Conservation (phyloP, 2,329 filamentous ascomycete genomes). For the Sporothrix brunneoviolacea region DNA sequence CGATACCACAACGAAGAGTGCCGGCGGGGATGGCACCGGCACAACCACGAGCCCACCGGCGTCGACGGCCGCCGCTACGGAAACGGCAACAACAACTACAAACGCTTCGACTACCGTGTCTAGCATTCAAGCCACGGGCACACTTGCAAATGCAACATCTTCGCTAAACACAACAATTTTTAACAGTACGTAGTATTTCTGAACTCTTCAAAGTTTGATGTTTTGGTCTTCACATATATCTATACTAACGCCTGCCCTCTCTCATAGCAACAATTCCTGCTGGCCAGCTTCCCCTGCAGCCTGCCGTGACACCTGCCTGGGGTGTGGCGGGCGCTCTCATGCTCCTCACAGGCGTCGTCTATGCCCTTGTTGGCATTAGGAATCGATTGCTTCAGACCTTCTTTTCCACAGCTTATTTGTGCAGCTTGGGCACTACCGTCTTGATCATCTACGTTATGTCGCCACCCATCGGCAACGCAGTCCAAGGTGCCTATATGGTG, state of each 20-base stretch:
- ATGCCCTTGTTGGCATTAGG: conserved; percentile 75
- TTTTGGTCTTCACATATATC: conserved; percentile 20
- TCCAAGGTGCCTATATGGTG: conserved; percentile 83
- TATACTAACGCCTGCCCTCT: neutral
- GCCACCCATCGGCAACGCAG: conserved; percentile 62
- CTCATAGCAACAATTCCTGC: conserved; percentile 39
- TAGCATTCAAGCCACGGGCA: conserved; percentile 3
- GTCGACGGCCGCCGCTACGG: neutral
- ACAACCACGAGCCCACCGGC: neutral
- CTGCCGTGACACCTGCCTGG: conserved; percentile 72
- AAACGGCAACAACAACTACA: neutral
- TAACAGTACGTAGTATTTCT: conserved; percentile 23
- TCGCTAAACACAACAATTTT: conserved; percentile 20
- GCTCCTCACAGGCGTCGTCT: conserved; percentile 61
- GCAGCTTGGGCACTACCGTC: conserved; percentile 67
- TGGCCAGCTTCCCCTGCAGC: conserved; percentile 62
- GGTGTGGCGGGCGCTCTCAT: conserved; percentile 73
- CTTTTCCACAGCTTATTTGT: conserved; percentile 69
- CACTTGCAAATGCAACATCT: conserved; percentile 6
- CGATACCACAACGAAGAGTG: neutral
- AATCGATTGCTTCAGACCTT: conserved; percentile 73
- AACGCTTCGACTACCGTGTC: neutral
- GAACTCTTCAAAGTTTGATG: conserved; percentile 8
- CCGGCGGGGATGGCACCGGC: neutral
- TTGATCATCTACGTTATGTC: conserved; percentile 86